These are phyloP conservation scores for Cicer cuneatum DNA, from an alignment of 306 rosid genomes.

Conservation along the genomic window DNA sequence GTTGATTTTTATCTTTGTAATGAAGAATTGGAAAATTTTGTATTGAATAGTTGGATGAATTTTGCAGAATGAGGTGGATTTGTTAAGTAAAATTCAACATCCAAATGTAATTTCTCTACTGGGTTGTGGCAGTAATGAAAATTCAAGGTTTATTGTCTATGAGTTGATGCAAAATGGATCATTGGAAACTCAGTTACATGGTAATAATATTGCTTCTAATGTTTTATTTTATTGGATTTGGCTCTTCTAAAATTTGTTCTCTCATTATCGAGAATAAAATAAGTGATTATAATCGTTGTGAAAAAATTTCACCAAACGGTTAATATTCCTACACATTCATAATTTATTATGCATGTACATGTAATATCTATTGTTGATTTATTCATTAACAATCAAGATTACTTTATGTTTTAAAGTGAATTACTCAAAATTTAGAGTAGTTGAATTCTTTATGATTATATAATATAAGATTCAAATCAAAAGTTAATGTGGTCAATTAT, in stretches of 20 bases:
- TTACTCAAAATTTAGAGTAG: neutral
- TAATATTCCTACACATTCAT: neutral
- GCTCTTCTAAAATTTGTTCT: neutral
- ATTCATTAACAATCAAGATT: neutral
- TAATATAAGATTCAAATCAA: neutral
- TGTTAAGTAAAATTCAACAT: slow-evolving; percentile 84
- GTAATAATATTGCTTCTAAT: slow-evolving; percentile 51
- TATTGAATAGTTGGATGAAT: slow-evolving; percentile 43
- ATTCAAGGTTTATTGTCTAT: slow-evolving; percentile 73
- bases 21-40: neutral
- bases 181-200: slow-evolving; percentile 90
- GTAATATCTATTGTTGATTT: neutral
- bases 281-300: no score
- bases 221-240: neutral
- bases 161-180: slow-evolving; percentile 97
- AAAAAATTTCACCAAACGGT: no score
- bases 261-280: no score
- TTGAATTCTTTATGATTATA: neutral
- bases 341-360: neutral
- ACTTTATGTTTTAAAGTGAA: neutral
- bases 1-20: neutral
- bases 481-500: slow-evolving; percentile 18
- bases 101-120: slow-evolving; percentile 79
- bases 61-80: slow-evolving; percentile 88
- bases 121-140: slow-evolving; percentile 73